Evolutionary conservation across 208 protist species (phyloP).

Genomic region (Trypanosomatidae sp.): DNA sequence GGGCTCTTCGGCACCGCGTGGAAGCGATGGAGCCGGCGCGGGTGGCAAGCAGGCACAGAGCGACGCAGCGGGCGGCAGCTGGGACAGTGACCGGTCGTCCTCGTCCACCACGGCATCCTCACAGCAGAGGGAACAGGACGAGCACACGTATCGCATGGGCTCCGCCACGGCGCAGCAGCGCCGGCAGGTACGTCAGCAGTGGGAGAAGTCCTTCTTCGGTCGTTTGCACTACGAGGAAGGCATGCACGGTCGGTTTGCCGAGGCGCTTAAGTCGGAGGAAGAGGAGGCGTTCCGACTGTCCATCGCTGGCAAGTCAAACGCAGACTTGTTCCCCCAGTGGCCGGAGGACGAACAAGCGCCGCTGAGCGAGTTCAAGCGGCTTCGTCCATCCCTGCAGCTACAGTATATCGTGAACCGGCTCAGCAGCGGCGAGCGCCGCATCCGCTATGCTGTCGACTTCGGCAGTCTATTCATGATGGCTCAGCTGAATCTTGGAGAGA

Average conservation of each 20-base stretch:
- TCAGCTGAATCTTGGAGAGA: constrained; percentile 80
- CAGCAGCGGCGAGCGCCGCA: constrained; percentile 73
- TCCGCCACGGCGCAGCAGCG: constrained; percentile 66
- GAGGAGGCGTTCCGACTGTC: constrained; percentile 18
- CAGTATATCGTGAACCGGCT: constrained; percentile 80
- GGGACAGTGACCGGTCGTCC: neutral
- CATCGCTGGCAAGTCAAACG: constrained; percentile 26
- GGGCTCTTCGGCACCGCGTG: constrained; percentile 22
- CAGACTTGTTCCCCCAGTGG: constrained; percentile 64
- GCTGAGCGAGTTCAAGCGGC: constrained; percentile 39
- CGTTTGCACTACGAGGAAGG: constrained; percentile 78
- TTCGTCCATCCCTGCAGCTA: constrained; percentile 52
- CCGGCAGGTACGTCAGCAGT: constrained; percentile 49
- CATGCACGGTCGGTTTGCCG: constrained; percentile 74
- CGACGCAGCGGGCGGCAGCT: neutral
- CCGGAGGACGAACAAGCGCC: constrained; percentile 75
- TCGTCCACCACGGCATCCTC: constrained; percentile 18
- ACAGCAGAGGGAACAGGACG: constrained; percentile 9
- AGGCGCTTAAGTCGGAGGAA: constrained; percentile 57
- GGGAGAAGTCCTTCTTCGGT: constrained; percentile 90
- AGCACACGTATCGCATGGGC: constrained; percentile 22
- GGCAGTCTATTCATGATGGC: constrained; percentile 85
- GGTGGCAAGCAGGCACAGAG: neutral
- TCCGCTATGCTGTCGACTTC: constrained; percentile 76
- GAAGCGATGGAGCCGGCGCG: neutral